Evolutionary conservation across 2,329 filamentous ascomycete genomes (phyloP).

Genomic region (Xylaria sp.): DNA sequence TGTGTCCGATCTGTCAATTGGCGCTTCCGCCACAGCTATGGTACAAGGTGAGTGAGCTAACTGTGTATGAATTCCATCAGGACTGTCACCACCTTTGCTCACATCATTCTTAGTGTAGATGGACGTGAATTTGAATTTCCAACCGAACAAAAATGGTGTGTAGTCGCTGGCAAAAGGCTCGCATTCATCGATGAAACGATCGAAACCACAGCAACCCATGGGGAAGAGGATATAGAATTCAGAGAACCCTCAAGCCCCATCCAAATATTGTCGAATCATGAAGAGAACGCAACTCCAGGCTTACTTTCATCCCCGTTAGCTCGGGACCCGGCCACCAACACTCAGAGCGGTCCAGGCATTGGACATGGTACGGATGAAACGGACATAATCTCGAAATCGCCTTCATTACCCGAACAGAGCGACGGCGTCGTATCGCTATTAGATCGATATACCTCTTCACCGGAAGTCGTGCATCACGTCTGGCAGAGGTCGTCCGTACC

Average conservation of each 20-base stretch:
- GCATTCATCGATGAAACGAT: conserved; percentile 18
- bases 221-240: neutral
- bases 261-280: neutral
- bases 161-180: neutral
- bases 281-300: neutral
- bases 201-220: conserved; percentile 6
- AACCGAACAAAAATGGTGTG: conserved; percentile 5
- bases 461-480: neutral
- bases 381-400: neutral
- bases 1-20: conserved; percentile 2
- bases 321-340: neutral
- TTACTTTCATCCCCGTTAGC: neutral
- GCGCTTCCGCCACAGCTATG: conserved; percentile 17
- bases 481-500: neutral
- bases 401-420: neutral
- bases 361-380: neutral
- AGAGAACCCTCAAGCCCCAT: neutral
- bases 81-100: neutral
- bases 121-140: conserved; percentile 6
- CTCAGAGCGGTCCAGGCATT: neutral
- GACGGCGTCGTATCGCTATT: neutral
- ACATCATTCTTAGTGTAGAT: neutral
- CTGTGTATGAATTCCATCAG: neutral
- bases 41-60: conserved; percentile 3
- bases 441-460: conserved; percentile 6